Evolutionary conservation across 768 basidiomycete genomes (phyloP).

Genomic region (Suillus alpinus): DNA sequence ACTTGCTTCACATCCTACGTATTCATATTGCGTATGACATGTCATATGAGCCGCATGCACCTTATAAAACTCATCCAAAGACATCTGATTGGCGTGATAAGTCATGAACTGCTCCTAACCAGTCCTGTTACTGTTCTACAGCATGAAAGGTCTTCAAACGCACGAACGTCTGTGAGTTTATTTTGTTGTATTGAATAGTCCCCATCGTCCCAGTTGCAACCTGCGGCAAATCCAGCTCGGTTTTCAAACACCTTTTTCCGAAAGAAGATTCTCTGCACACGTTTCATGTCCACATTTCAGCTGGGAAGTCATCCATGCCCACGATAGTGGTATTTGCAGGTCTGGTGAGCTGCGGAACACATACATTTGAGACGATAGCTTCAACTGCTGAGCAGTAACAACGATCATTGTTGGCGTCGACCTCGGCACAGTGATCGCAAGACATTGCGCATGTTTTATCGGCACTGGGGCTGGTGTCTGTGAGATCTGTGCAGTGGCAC

Average conservation of each 20-base stretch:
- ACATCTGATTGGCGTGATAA: neutral
- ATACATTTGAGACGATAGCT: conserved; percentile 8
- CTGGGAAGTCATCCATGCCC: conserved; percentile 16
- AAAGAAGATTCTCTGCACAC: neutral
- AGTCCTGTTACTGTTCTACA: neutral
- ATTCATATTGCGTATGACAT: conserved; percentile 17
- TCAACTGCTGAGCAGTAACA: conserved; percentile 12
- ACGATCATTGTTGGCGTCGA: conserved; percentile 23
- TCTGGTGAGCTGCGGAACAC: conserved; percentile 14
- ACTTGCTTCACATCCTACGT: conserved; percentile 21
- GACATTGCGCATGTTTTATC: neutral
- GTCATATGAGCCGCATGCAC: conserved; percentile 23
- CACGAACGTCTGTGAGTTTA: neutral
- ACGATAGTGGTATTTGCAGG: conserved; percentile 6
- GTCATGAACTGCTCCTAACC: neutral
- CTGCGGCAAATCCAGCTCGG: no score
- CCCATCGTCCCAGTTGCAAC: neutral
- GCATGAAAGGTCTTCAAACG: neutral
- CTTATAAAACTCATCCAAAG: conserved; percentile 3
- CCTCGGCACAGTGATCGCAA: conserved; percentile 23
- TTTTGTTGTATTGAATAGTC: neutral
- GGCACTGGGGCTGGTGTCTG: conserved; percentile 13
- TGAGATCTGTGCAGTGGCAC: conserved; percentile 18
- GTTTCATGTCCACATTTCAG: neutral
- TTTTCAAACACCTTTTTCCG: neutral